These are phyloP conservation scores for Claviceps paspali DNA, from an alignment of 2,329 filamentous ascomycete species.

Conservation along the genomic window DNA sequence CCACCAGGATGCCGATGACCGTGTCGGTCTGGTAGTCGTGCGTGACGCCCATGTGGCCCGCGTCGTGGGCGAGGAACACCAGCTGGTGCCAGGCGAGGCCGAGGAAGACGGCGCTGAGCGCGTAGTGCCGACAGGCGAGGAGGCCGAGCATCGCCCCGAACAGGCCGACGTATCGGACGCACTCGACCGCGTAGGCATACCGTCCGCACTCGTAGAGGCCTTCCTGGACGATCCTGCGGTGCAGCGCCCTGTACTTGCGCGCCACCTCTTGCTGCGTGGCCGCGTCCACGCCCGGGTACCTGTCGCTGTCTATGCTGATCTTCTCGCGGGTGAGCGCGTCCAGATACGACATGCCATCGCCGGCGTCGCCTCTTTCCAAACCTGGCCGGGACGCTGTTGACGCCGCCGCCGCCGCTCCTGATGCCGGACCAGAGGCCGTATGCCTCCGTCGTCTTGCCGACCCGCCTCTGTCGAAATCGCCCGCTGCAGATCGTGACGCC, in stretches of 20 bases:
- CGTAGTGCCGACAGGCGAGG: conserved; percentile 51
- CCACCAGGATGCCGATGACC: conserved; percentile 76
- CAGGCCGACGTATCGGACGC: conserved; percentile 51
- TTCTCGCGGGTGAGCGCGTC: conserved; percentile 57
- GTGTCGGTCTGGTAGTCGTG: conserved; percentile 75
- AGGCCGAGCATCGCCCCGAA: conserved; percentile 46
- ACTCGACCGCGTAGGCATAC: conserved; percentile 60
- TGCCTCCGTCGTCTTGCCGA: conserved; percentile 18
- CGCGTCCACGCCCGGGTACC: conserved; percentile 65
- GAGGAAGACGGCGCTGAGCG: conserved; percentile 54
- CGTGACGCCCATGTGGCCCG: conserved; percentile 94
- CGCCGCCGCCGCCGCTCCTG: neutral
- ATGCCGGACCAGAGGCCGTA: neutral
- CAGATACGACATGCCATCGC: conserved; percentile 50
- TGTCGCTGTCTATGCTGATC: conserved; percentile 58
- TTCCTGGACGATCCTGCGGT: conserved; percentile 54
- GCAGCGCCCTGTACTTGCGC: conserved; percentile 64
- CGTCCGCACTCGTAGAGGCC: conserved; percentile 80
- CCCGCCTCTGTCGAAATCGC: conserved; percentile 23
- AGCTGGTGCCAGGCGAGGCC: conserved; percentile 89
- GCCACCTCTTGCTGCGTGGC: conserved; percentile 62
- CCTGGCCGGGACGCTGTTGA: conserved; percentile 24
- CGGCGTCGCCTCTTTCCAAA: no score
- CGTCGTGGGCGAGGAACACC: conserved; percentile 86
- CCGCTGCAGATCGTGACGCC: conserved; percentile 39